Conservation (phyloP, 164 flowering plant species). For the Berberis thunbergii region DNA sequence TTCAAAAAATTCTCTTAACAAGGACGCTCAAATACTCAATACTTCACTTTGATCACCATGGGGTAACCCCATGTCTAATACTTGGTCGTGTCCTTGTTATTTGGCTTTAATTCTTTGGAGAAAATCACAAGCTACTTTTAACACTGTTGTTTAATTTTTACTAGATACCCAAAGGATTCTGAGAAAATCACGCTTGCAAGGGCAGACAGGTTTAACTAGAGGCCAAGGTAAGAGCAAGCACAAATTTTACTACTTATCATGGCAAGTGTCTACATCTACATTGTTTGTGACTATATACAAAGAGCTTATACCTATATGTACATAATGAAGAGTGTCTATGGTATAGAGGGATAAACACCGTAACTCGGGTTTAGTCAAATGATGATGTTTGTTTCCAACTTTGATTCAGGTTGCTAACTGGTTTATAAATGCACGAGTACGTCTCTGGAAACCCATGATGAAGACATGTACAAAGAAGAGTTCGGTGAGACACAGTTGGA, state of each 20-base stretch:
- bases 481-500: constrained; percentile 69
- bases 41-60: neutral
- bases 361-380: neutral
- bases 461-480: constrained; percentile 97
- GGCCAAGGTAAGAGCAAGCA: constrained; percentile 55
- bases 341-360: no score
- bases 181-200: constrained; percentile 89
- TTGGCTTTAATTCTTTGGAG: no score
- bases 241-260: neutral
- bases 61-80: no score
- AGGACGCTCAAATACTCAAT: neutral
- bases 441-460: constrained; percentile 99
- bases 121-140: no score
- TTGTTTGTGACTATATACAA: neutral
- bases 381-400: neutral
- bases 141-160: constrained; percentile 1
- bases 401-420: constrained; percentile 80
- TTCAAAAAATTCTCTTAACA: neutral
- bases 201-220: constrained; percentile 88
- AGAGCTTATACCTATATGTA: no score
- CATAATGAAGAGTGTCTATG: no score
- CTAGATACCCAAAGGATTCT: constrained; percentile 79
- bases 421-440: constrained; percentile 94
- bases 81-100: no score
- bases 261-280: neutral